These are phyloP conservation scores for Monosporascus cannonballus DNA, from an alignment of 2,329 filamentous ascomycete genomes.

Conservation along the genomic window DNA sequence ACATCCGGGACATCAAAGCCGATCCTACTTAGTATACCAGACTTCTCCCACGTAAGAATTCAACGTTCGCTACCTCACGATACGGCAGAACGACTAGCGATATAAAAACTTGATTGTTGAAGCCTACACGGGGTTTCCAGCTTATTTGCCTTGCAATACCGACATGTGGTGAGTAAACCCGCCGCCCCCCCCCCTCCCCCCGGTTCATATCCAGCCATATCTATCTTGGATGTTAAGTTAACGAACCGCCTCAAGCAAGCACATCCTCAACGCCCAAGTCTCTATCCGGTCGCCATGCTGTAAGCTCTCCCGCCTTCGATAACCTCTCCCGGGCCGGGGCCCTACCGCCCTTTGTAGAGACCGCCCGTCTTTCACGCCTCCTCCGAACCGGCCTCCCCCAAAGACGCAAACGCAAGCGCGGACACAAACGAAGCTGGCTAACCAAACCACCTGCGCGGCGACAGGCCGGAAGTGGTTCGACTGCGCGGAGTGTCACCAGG, in stretches of 20 bases:
- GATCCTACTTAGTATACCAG: no score
- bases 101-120: no score
- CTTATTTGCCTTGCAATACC: background rate
- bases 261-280: constrained; percentile 96
- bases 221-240: background rate
- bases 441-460: no score
- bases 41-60: no score
- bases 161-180: background rate
- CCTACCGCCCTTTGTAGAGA: no score
- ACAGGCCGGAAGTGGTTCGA: constrained; percentile 96
- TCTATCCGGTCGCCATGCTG: constrained; percentile 94
- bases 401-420: no score
- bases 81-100: no score
- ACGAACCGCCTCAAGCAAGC: constrained; percentile 55
- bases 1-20: no score
- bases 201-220: no score
- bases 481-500: constrained; percentile 88
- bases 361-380: background rate
- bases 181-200: no score
- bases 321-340: background rate
- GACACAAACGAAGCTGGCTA: no score
- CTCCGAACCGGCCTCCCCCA: background rate
- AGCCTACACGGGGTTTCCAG: background rate
- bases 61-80: no score
- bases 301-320: constrained; percentile 35